Evolutionary conservation across 139 green algal genomes (phyloP).

Genomic region (Chlorella sorokiniana): DNA sequence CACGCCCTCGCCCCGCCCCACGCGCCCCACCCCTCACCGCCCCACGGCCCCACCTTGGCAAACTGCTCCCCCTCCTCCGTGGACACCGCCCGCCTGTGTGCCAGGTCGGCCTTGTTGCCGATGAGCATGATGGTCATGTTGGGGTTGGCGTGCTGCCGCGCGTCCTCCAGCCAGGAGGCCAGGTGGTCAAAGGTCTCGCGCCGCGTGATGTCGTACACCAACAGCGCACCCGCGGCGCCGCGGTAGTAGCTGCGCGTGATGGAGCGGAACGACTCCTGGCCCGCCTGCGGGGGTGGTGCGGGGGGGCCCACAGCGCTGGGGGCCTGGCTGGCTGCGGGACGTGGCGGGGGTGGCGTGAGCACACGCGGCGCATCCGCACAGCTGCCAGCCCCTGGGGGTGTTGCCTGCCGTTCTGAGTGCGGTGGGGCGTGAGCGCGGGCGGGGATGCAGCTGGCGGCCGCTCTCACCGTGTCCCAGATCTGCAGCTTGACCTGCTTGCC

Average conservation of each 20-base stretch:
- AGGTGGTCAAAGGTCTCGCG: slow-evolving; percentile 91
- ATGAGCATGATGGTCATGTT: slow-evolving; percentile 99
- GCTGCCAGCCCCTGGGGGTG: no score
- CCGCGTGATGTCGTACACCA: slow-evolving; percentile 99
- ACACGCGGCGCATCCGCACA: no score
- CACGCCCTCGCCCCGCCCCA: not conserved
- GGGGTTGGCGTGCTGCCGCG: slow-evolving; percentile 97
- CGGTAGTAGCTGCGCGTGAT: slow-evolving; percentile 99
- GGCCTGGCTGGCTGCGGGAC: no score
- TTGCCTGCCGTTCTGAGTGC: no score
- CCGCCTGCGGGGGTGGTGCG: slow-evolving; percentile 70
- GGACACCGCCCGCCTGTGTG: slow-evolving; percentile 65
- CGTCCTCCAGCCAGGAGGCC: slow-evolving; percentile 97
- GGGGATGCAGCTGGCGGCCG: no score
- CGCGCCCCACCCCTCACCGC: not conserved
- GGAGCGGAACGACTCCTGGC: slow-evolving; percentile 96
- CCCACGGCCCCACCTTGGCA: slow-evolving; percentile 65
- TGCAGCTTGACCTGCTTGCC: slow-evolving; percentile 99
- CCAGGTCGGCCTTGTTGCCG: slow-evolving; percentile 98
- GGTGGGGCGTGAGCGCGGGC: no score
- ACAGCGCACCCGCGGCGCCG: slow-evolving; percentile 95
- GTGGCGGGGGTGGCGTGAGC: no score
- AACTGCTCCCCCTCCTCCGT: slow-evolving; percentile 97
- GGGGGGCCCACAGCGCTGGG: no score
- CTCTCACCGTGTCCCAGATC: slow-evolving; percentile 94